Evolutionary conservation across 352 stramenopile species (phyloP), one percentile per base, ranked within the genome.

Genomic region (Stramenopiles sp.): DNA sequence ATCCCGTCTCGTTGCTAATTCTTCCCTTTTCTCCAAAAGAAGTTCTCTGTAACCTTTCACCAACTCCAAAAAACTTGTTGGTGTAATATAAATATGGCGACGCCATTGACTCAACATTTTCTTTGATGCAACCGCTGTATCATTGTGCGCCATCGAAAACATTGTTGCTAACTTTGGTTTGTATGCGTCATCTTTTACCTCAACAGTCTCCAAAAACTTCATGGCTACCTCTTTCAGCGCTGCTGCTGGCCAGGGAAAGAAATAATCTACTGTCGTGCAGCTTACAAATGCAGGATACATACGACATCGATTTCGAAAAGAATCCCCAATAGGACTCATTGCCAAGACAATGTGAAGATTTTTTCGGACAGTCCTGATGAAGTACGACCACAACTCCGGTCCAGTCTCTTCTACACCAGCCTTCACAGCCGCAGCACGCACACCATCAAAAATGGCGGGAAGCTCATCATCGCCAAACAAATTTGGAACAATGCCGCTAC

Each of bases 11-110:
- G 90, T 92, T 85, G 92, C 92, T 0, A 98, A 92, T 32, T 97
- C 90, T 27, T 91, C 87, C 0, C 92, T 89, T 83, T 97, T 96
- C 82, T 92, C 91, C 55, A 91, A 87, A 25, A 97, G 82, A 44
- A 98, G 82, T 76, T 91, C 95, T 84, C 96, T 96, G 82, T 97
- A 98, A 0, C 93, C 97, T 55, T 97, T 95, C 81, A 98, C 94
- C 14, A 98, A 83, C 80, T 97, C 94, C 0, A 98, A 86, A 83
- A 97, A 98, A 32, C 89, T 96, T 30, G 94, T 97, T 7, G 94
- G 94, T 0, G 94, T 98, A 32, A 98, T 92, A 85, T 98, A 98
- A 86, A 97, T 97, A 83, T 97, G 92, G 0, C 94, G 89, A 14
- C 92, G 86, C 39, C 39, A 55, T 55, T 55, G 39, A 55, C 14